Percentiles rank a stretch among this genome's conserved stretches.
phyloP scores from a whole-genome alignment of 768 basidiomycete species.

The Ramaria sp. region DNA sequence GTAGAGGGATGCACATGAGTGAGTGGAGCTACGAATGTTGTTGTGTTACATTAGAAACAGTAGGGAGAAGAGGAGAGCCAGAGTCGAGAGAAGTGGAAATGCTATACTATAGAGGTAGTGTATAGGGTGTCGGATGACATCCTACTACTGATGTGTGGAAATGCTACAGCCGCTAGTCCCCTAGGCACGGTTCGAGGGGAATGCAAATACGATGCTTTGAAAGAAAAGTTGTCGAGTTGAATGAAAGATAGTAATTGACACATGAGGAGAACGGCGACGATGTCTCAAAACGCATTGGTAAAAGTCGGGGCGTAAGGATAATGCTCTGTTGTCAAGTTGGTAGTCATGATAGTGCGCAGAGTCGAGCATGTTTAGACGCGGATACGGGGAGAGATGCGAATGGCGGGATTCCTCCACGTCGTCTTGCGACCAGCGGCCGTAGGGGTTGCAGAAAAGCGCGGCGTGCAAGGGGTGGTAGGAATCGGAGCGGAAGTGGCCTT shows the following conservation, averaged over 20 bases:
- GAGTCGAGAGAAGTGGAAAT: neutral
- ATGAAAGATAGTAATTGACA: neutral
- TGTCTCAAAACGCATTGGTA: neutral
- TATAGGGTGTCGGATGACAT: neutral
- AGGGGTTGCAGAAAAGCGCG: conserved; percentile 17
- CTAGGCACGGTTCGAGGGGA: conserved; percentile 3
- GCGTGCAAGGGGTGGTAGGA: conserved; percentile 19
- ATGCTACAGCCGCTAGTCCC: conserved; percentile 11
- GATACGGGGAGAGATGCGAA: conserved; percentile 41
- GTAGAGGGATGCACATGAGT: conserved; percentile 1
- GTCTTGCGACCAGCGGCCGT: conserved; percentile 13
- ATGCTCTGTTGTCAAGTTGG: neutral
- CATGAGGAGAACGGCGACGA: neutral
- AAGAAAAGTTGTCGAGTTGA: neutral
- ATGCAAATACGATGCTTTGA: neutral
- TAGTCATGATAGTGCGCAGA: conserved; percentile 10
- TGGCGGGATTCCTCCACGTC: conserved; percentile 4
- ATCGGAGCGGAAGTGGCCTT: conserved; percentile 16
- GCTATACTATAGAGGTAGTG: conserved; percentile 6
- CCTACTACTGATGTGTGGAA: conserved; percentile 1
- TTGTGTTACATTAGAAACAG: neutral
- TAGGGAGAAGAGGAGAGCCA: neutral
- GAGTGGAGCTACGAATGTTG: neutral
- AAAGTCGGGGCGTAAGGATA: neutral
- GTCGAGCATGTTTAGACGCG: conserved; percentile 29